Percentiles rank a stretch among this genome's conserved stretches.
Evolutionary conservation across 225 moss, liverwort and hornwort species (phyloP).

Genomic region (Bryoerythrophyllum caledonicum): DNA sequence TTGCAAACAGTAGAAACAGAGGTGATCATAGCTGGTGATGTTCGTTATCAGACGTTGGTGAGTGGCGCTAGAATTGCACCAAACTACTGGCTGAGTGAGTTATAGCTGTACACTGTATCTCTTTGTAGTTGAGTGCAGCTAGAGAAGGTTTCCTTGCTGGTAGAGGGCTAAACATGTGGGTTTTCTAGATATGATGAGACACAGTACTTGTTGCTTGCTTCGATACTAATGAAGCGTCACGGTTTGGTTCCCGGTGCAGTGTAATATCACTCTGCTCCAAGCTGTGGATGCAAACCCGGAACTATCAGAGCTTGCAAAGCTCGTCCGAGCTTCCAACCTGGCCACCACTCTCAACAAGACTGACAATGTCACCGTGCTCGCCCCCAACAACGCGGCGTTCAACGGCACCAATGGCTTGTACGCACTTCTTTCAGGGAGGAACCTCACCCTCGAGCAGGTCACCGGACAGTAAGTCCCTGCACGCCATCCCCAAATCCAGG

Average conservation of each 20-base stretch:
- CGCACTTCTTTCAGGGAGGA: neutral
- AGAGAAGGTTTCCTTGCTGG: neutral
- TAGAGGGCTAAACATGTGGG: neutral
- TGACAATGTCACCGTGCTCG: constrained; percentile 45
- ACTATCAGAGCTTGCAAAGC: constrained; percentile 12
- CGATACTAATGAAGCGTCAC: too few species aligned
- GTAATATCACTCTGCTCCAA: constrained; percentile 34
- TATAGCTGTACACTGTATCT: neutral
- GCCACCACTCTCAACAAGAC: constrained; percentile 21
- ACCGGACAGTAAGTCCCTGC: constrained; percentile 26
- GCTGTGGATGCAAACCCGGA: constrained; percentile 23
- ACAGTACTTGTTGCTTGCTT: neutral
- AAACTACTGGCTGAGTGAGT: neutral
- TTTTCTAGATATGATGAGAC: neutral
- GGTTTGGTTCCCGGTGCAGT: constrained; percentile 20
- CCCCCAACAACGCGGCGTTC: constrained; percentile 47
- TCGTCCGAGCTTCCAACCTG: constrained; percentile 29
- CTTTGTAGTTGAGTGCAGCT: neutral
- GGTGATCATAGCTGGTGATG: too few species aligned
- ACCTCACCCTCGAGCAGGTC: constrained; percentile 24
- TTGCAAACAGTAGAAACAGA: neutral
- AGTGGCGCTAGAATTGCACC: too few species aligned
- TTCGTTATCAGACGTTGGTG: too few species aligned
- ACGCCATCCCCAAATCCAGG: too few species aligned
- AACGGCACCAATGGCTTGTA: constrained; percentile 19